Conservation (phyloP, 352 stramenopile species). For the Globisporangium iwayamae region DNA sequence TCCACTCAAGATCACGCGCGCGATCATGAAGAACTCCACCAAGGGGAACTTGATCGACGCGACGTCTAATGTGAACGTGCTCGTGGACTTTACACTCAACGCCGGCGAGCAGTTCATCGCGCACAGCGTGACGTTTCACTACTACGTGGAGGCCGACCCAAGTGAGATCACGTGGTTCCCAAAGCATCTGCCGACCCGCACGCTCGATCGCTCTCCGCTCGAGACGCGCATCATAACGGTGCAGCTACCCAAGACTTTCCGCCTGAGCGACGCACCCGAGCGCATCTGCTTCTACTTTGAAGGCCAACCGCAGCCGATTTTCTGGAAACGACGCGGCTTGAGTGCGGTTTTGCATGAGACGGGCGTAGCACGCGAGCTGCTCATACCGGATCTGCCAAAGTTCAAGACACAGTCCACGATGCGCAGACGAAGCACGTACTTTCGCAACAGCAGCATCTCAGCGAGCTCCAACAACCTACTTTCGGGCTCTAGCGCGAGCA, state of each 20-base stretch:
- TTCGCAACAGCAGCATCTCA: conserved; percentile 53
- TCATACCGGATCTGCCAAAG: conserved; percentile 36
- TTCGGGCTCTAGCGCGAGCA: conserved; percentile 7
- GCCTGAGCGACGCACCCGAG: conserved; percentile 43
- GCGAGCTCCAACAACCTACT: conserved; percentile 33
- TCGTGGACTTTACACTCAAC: conserved; percentile 75
- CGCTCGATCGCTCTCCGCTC: conserved; percentile 33
- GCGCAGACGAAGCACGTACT: conserved; percentile 41
- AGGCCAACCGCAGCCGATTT: conserved; percentile 30
- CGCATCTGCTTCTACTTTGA: conserved; percentile 63
- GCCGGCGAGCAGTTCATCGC: conserved; percentile 74
- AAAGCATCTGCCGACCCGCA: conserved; percentile 46
- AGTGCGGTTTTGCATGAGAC: conserved; percentile 57
- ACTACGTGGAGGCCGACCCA: conserved; percentile 46
- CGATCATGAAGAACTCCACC: conserved; percentile 18
- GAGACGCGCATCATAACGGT: conserved; percentile 47
- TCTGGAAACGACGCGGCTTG: conserved; percentile 40
- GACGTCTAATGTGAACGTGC: conserved; percentile 30
- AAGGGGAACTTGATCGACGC: conserved; percentile 3
- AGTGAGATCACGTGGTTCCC: conserved; percentile 53
- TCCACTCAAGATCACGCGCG: conserved; percentile 21
- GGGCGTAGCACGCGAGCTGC: conserved; percentile 30
- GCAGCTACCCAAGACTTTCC: conserved; percentile 46
- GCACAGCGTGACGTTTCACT: conserved; percentile 65
- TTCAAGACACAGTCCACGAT: conserved; percentile 43